Evolutionary conservation across 2,329 filamentous ascomycete species (phyloP), one percentile per base, ranked within the genome.

Genomic region (Aspergillus sp.): DNA sequence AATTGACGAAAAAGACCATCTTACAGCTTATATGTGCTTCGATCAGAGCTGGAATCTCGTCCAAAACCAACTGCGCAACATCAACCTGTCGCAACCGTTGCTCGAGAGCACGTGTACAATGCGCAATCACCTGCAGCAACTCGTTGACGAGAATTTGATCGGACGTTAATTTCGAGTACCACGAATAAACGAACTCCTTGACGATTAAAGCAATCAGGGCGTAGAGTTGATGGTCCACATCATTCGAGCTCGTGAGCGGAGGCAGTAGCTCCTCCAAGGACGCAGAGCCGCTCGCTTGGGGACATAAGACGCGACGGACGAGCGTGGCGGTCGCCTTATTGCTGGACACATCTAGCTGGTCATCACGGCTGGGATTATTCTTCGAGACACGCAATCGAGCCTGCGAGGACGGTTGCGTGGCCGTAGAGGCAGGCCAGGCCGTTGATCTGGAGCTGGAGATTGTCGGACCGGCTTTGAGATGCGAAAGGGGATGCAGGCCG

Each of bases 161-260:
- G 3, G 88, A 81, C 1, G 91, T 96, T 65, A 98, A 93, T 66
- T 85, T 91, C 54, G 76, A 77, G 72, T 98, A 98, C 93, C 93
- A 98, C 30, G 81, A 82, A 65, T 93, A 84, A 34, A 98, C 86
- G 64, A 89, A 95, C 54, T 96, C 89, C 60, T 86, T 83, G 58
- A 96, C 76, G 51, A 97, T 82, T 49, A 97, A 85, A 44, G 93
- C 86, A 50, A 98, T 82, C 50, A 97, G 79, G 29, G 88, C 91
- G 64, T 97, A 98, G 4, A 98, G 78, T 69, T 98, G 86, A 47
- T 94, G 73, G 66, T 98, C 93, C 49, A 97, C 81, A 57, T 94
- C 88, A 66, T 95, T 94, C 44, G 88, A 89, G 72, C 89, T 95
- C 42, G 91, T 97, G 60, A 98, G 75, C 35, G 90, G 89, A 49